Conservation (phyloP, 2,329 filamentous ascomycete genomes). For the Davidsoniella virescens region DNA sequence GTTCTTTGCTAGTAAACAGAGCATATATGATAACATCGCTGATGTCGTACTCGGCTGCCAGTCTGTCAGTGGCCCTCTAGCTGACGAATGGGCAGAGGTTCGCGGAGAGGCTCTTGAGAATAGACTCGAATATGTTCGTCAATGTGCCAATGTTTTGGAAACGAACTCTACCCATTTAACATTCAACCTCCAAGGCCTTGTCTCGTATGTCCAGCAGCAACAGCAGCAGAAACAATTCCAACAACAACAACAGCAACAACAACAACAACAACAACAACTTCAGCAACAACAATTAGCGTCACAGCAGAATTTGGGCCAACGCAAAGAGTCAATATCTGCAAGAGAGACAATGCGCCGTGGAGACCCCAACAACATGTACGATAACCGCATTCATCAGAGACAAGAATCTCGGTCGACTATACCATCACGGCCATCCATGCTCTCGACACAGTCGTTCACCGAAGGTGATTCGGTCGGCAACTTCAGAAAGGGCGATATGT, state of each 20-base stretch:
- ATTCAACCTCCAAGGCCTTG: constrained; percentile 72
- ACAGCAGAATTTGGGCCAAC: constrained; percentile 24
- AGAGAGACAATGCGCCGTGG: constrained; percentile 25
- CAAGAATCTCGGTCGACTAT: constrained; percentile 33
- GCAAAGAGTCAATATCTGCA: constrained; percentile 28
- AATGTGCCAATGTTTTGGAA: constrained; percentile 65
- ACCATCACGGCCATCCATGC: constrained; percentile 29
- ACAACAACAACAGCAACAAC: not conserved
- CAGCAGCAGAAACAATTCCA: not conserved
- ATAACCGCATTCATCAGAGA: constrained; percentile 35
- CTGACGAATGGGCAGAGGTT: constrained; percentile 92
- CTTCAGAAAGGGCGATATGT: constrained; percentile 42
- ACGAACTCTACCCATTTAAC: constrained; percentile 75
- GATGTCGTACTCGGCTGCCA: constrained; percentile 81
- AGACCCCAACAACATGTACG: constrained; percentile 36
- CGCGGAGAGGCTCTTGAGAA: constrained; percentile 79
- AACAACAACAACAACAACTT: constrained; percentile 14
- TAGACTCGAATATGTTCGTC: constrained; percentile 63
- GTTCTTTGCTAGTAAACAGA: constrained; percentile 82
- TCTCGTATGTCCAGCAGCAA: constrained; percentile 51
- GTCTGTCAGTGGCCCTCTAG: constrained; percentile 75
- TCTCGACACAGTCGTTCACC: constrained; percentile 45
- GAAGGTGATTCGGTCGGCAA: constrained; percentile 41
- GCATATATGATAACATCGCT: constrained; percentile 80
- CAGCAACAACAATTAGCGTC: constrained; percentile 15